These are phyloP conservation scores for Tylopilus sp. DNA, from an alignment of 768 basidiomycete genomes.

Conservation along the genomic window DNA sequence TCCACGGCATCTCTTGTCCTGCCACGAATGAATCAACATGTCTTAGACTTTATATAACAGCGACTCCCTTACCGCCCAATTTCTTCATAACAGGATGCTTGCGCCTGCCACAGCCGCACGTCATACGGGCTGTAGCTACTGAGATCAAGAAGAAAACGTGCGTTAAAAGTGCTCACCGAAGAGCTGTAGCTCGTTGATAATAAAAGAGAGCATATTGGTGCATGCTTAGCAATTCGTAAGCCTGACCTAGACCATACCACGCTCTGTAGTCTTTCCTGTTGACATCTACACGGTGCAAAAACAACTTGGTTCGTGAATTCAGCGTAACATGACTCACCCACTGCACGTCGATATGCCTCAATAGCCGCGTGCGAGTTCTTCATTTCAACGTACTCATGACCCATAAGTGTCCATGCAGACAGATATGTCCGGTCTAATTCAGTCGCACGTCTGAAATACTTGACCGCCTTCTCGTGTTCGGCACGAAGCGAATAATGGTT, in stretches of 20 bases:
- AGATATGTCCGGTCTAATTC: constrained; percentile 92
- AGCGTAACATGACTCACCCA: constrained; percentile 57
- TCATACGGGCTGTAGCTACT: constrained; percentile 75
- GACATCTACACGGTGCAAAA: constrained; percentile 57
- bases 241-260: constrained; percentile 98
- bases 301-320: neutral
- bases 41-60: neutral
- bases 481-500: constrained; percentile 93
- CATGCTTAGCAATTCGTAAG: constrained; percentile 96
- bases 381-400: constrained; percentile 98
- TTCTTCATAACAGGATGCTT: constrained; percentile 92
- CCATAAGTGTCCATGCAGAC: constrained; percentile 98
- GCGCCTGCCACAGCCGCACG: constrained; percentile 92
- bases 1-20: constrained; percentile 89
- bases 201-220: constrained; percentile 95
- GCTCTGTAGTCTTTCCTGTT: constrained; percentile 96
- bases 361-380: constrained; percentile 99
- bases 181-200: constrained; percentile 91
- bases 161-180: constrained; percentile 51
- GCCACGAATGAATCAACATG: constrained; percentile 9
- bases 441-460: constrained; percentile 93
- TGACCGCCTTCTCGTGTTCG: constrained; percentile 94
- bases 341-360: constrained; percentile 93
- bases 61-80: constrained; percentile 62
- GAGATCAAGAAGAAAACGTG: neutral